These are phyloP conservation scores for Boletellus dicymbophilus DNA, from an alignment of 1,284 basidiomycete genomes.

Conservation along the genomic window DNA sequence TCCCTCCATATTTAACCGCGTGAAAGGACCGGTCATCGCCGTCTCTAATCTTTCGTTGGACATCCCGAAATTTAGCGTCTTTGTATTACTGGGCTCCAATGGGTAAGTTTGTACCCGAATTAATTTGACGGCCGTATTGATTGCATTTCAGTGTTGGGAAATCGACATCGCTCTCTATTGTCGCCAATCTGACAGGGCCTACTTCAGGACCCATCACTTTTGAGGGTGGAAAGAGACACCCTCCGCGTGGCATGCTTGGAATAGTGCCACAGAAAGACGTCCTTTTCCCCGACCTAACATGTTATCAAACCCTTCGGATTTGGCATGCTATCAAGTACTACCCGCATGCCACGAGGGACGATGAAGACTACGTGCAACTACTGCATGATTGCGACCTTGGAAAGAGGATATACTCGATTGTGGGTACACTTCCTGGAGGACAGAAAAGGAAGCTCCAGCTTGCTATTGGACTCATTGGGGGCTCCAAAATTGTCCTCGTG, in stretches of 20 bases:
- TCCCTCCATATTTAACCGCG: slow-evolving; percentile 40
- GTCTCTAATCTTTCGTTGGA: slow-evolving; percentile 64
- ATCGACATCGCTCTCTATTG: slow-evolving; percentile 68
- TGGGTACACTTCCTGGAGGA: slow-evolving; percentile 70
- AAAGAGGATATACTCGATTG: slow-evolving; percentile 66
- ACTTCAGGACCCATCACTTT: slow-evolving; percentile 65
- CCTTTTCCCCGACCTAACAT: slow-evolving; percentile 75
- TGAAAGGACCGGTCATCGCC: slow-evolving; percentile 52
- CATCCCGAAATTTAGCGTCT: slow-evolving; percentile 71
- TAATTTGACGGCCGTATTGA: slow-evolving; percentile 4
- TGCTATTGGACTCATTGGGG: slow-evolving; percentile 76
- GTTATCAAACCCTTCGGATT: slow-evolving; percentile 70
- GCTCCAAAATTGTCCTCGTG: slow-evolving; percentile 73
- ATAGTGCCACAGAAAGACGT: slow-evolving; percentile 86
- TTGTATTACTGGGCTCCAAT: slow-evolving; percentile 74
- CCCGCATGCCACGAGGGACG: slow-evolving; percentile 34
- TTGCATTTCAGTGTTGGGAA: slow-evolving; percentile 65
- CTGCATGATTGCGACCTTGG: slow-evolving; percentile 72
- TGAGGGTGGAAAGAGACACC: slow-evolving; percentile 51
- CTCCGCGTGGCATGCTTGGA: slow-evolving; percentile 65
- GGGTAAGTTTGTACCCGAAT: slow-evolving; percentile 46
- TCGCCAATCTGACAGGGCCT: slow-evolving; percentile 61
- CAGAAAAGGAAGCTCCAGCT: slow-evolving; percentile 84
- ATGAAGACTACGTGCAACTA: slow-evolving; percentile 57
- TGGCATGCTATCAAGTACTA: slow-evolving; percentile 77